Evolutionary conservation across 768 basidiomycete genomes (phyloP), one percentile per base, ranked within the genome.

Genomic region (Crassisporium funariophilum): DNA sequence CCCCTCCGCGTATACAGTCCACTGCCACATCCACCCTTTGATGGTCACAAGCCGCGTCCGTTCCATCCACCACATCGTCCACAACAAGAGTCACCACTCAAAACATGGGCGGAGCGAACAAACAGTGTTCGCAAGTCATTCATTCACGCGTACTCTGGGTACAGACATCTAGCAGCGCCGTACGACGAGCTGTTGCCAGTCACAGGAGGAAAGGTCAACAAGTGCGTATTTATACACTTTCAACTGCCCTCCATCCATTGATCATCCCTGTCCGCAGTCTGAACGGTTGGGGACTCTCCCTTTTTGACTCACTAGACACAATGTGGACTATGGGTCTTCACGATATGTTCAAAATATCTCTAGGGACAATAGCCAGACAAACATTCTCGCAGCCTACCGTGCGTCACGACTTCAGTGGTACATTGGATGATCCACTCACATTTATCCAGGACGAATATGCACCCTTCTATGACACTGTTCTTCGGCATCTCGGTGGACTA

Each of bases 401-500:
- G 34, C 29, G 47, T 41, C 46, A 27, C 20, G n/a, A 2, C 29
- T 5, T 31, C 3, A 29, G 27, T 29, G 29, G 11, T 31, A n/a
- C n/a, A n/a, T n/a, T n/a, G n/a, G n/a, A n/a, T n/a, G n/a, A n/a
- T 31, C 29, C 3, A 31, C 2, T 31, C 10, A 31, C 29, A 22
- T 29, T 13, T 5, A 16, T 12, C 22, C n/a, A 43, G 43, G 42
- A 25, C 12, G 25, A 50, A 39, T 70, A 65, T 62, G 71, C 61
- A 0, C 82, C 80, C 1, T 86, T 86, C 62, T 87, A 88, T 48
- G 86, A 92, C 71, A 91, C 88, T 0, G 82, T 84, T 41, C 93
- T 92, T 43, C 83, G 91, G 16, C 84, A 93, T 54, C 75, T 95
- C 2, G 92, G 92, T 1, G 92, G 92, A 4, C 72, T 93, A 3